A percentile compares a stretch with the other conserved stretches of the same genome.
These are phyloP conservation scores for Stemphylium beticola DNA, from an alignment of 2,329 filamentous ascomycete species.

Conservation along the genomic window DNA sequence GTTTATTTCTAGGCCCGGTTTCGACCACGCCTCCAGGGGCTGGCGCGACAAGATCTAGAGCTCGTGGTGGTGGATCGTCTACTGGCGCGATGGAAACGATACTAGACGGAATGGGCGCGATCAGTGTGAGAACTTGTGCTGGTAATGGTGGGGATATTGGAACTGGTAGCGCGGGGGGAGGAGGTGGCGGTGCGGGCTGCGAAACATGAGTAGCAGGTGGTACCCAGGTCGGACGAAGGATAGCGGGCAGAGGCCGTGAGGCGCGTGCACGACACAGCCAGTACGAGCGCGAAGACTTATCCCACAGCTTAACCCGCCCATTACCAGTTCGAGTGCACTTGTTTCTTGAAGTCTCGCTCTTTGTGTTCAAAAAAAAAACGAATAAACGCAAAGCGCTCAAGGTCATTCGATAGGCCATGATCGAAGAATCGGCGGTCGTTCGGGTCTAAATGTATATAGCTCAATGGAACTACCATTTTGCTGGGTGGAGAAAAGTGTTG, in stretches of 20 bases:
- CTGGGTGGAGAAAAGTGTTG: background rate
- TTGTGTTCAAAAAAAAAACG: slow-evolving; percentile 7
- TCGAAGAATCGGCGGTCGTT: slow-evolving; percentile 1
- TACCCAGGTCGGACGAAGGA: background rate
- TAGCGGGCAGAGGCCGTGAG: background rate
- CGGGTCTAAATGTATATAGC: background rate
- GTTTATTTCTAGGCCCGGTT: background rate
- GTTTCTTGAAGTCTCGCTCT: background rate
- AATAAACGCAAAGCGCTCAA: slow-evolving; percentile 4
- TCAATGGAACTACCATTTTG: background rate
- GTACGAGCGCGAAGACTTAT: background rate
- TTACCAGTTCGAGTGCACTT: background rate
- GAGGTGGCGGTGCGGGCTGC: background rate
- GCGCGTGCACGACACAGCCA: background rate
- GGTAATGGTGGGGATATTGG: no score
- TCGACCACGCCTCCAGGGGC: background rate
- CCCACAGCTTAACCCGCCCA: background rate
- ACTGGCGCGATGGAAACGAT: background rate
- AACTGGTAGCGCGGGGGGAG: background rate
- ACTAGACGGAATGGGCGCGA: background rate
- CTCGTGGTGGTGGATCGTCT: background rate
- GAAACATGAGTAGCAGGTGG: background rate
- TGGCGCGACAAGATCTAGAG: background rate
- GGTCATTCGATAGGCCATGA: background rate
- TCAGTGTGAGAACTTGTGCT: background rate